Conservation (phyloP, 805 yeast genomes). For the Zygotorulaspora florentina region DNA sequence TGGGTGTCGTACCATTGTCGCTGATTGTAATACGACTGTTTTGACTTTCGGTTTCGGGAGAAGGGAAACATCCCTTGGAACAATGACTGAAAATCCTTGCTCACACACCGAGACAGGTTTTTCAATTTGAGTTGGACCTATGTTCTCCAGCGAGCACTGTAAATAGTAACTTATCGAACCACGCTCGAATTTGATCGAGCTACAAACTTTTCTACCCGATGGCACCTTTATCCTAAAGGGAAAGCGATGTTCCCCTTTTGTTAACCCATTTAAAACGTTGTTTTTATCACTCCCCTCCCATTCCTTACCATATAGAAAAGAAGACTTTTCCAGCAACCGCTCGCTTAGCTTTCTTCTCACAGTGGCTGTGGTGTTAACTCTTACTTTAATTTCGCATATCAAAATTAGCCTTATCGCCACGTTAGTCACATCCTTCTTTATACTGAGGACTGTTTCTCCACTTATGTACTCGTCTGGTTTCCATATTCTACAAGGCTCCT, state of each 20-base stretch:
- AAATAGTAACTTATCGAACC: conserved; percentile 74
- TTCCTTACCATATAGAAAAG: conserved; percentile 52
- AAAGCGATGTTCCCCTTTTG: conserved; percentile 81
- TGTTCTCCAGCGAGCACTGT: conserved; percentile 22
- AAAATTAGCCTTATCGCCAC: conserved; percentile 48
- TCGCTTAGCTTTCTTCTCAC: conserved; percentile 50
- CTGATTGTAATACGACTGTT: conserved; percentile 56
- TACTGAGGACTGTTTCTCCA: conserved; percentile 57
- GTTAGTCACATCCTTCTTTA: conserved; percentile 53
- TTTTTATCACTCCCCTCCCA: conserved; percentile 12
- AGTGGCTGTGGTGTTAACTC: conserved; percentile 43
- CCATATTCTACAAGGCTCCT: conserved; percentile 72
- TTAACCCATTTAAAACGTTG: conserved; percentile 42
- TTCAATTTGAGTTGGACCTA: conserved; percentile 18
- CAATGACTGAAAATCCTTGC: conserved; percentile 52
- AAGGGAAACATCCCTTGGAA: conserved; percentile 68
- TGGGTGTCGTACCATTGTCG: conserved; percentile 25
- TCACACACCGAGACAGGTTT: conserved; percentile 46
- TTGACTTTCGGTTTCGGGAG: conserved; percentile 67
- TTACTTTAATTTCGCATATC: conserved; percentile 53
- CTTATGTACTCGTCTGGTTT: conserved; percentile 73
- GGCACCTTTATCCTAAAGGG: conserved; percentile 86
- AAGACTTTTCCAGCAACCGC: conserved; percentile 53
- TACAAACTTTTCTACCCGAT: conserved; percentile 54
- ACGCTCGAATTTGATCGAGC: conserved; percentile 76